Evolutionary conservation across 2,329 filamentous ascomycete genomes (phyloP).

Genomic region (Xylaria sp.): DNA sequence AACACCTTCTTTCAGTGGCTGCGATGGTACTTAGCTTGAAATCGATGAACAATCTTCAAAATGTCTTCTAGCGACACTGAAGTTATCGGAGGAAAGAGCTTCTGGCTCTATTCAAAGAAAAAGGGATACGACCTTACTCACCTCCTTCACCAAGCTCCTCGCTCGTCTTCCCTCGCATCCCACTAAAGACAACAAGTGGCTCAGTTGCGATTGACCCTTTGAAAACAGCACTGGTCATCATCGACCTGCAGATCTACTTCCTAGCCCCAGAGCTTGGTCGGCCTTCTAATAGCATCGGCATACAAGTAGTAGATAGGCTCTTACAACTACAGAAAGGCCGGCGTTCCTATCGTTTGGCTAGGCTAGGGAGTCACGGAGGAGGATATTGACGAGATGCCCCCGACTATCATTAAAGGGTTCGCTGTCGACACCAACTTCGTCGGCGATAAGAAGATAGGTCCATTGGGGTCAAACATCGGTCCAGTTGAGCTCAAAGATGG

Average conservation of each 20-base stretch:
- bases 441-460: not conserved
- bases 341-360: not conserved
- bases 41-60: no score
- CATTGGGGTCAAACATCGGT: not conserved
- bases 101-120: not conserved
- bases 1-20: no score
- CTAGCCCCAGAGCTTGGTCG: not conserved
- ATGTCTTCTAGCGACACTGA: not conserved
- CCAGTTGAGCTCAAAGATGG: not conserved
- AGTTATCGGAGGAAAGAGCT: not conserved
- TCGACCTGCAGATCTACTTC: conserved; percentile 19
- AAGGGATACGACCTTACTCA: conserved; percentile 11
- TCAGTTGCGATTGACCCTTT: not conserved
- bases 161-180: not conserved
- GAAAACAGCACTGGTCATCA: conserved; percentile 13
- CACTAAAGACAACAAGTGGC: not conserved
- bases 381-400: not conserved
- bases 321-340: not conserved
- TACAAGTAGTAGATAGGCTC: not conserved
- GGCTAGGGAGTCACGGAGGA: not conserved
- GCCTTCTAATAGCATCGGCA: not conserved
- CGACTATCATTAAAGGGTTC: not conserved
- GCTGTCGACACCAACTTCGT: not conserved
- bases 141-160: not conserved
- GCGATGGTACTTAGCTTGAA: no score